Evolutionary conservation across 805 yeast species (phyloP).

Genomic region (Nakazawaea wickerhamii): DNA sequence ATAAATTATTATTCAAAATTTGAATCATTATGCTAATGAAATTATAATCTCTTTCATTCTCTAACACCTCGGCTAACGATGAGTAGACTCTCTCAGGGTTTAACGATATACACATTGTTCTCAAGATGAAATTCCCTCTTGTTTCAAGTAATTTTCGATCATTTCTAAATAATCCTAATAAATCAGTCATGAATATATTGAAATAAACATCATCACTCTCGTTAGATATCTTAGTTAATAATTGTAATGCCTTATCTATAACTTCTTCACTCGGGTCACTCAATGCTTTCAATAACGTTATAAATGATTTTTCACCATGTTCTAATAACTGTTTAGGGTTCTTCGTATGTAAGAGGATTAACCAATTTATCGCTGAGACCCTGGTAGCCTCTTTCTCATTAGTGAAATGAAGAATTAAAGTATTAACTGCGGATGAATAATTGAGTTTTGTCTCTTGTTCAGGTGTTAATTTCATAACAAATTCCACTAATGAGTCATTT

Average conservation of each 20-base stretch:
- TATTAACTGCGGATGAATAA: constrained; percentile 59
- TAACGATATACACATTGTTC: constrained; percentile 76
- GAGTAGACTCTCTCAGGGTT: constrained; percentile 80
- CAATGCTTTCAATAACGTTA: constrained; percentile 68
- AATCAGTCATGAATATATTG: constrained; percentile 64
- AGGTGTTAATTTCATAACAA: constrained; percentile 38
- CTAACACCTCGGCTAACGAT: constrained; percentile 71
- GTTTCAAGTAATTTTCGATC: constrained; percentile 64
- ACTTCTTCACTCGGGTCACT: constrained; percentile 71
- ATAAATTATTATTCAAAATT: constrained; percentile 76
- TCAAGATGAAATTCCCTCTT: constrained; percentile 76
- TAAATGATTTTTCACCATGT: constrained; percentile 59
- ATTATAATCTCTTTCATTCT: constrained; percentile 51
- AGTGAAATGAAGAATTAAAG: constrained; percentile 65
- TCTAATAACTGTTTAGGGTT: constrained; percentile 54
- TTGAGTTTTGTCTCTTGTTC: constrained; percentile 38
- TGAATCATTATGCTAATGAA: constrained; percentile 82
- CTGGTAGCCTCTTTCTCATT: constrained; percentile 78
- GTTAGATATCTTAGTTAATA: constrained; percentile 66
- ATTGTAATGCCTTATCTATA: constrained; percentile 63
- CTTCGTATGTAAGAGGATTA: constrained; percentile 70
- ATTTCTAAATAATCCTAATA: constrained; percentile 62
- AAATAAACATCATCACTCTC: constrained; percentile 74
- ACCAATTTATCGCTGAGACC: constrained; percentile 85
- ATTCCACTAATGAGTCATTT: constrained; percentile 49